Evolutionary conservation across 2,329 filamentous ascomycete species (phyloP).

Genomic region (Fusarium humuli): DNA sequence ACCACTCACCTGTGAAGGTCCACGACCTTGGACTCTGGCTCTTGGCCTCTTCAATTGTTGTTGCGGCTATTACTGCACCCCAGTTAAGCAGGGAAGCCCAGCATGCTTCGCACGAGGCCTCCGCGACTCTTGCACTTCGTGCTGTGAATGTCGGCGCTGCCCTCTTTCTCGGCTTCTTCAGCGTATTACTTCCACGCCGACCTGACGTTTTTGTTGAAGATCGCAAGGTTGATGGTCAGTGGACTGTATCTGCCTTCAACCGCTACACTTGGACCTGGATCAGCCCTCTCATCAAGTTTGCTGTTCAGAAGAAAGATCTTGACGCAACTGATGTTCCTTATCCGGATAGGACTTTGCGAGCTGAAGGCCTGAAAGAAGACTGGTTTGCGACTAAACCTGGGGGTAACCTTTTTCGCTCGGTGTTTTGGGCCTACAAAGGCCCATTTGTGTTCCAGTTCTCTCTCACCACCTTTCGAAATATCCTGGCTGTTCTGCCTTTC

Average conservation of each 20-base stretch:
- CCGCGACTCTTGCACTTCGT: conserved; percentile 59
- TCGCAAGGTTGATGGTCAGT: conserved; percentile 71
- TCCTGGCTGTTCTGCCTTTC: conserved; percentile 77
- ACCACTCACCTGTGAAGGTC: conserved; percentile 62
- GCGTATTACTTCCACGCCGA: conserved; percentile 71
- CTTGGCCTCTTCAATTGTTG: conserved; percentile 60
- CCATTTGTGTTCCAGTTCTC: conserved; percentile 69
- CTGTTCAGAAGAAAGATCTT: conserved; percentile 68
- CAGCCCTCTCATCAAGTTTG: conserved; percentile 63
- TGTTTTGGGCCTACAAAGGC: conserved; percentile 68
- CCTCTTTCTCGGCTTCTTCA: conserved; percentile 60
- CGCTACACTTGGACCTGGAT: conserved; percentile 77
- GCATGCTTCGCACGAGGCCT: conserved; percentile 49
- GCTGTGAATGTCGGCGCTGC: conserved; percentile 59
- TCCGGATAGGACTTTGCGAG: conserved; percentile 66
- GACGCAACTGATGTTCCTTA: conserved; percentile 72
- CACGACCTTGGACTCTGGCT: conserved; percentile 66
- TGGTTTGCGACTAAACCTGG: conserved; percentile 63
- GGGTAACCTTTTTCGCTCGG: conserved; percentile 68
- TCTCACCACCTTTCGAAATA: conserved; percentile 64
- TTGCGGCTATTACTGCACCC: conserved; percentile 57
- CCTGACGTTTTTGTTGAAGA: conserved; percentile 73
- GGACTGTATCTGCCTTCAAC: conserved; percentile 69
- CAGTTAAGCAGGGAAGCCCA: conserved; percentile 57
- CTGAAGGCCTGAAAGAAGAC: conserved; percentile 61